phyloP scores from a whole-genome alignment of 805 yeast genomes.

The Candida xyloterini region DNA sequence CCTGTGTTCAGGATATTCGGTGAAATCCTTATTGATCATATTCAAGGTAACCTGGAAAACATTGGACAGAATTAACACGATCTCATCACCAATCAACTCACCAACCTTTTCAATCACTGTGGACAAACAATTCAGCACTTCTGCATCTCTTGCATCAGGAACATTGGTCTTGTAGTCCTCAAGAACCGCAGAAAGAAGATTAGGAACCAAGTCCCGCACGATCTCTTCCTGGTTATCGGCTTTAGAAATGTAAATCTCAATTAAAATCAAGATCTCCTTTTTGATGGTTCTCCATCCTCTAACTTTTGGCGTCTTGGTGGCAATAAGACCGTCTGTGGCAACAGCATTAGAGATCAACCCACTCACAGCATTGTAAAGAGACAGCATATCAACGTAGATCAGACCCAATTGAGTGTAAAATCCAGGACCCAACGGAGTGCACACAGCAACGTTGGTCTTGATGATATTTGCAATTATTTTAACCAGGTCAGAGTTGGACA shows the following conservation, averaged over 20 bases:
- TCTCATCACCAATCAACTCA: slow-evolving; percentile 82
- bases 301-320: slow-evolving; percentile 92
- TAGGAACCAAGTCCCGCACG: slow-evolving; percentile 77
- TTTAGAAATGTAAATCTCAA: slow-evolving; percentile 83
- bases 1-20: slow-evolving; percentile 97
- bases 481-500: slow-evolving; percentile 76
- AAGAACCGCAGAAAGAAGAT: slow-evolving; percentile 77
- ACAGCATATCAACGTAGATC: slow-evolving; percentile 86
- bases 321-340: slow-evolving; percentile 76
- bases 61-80: slow-evolving; percentile 79
- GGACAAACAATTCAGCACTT: slow-evolving; percentile 91
- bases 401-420: slow-evolving; percentile 84
- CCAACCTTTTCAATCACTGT: slow-evolving; percentile 88
- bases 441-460: slow-evolving; percentile 93
- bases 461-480: slow-evolving; percentile 90
- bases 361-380: slow-evolving; percentile 84
- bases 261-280: slow-evolving; percentile 84
- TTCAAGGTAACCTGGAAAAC: slow-evolving; percentile 92
- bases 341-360: slow-evolving; percentile 79
- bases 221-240: slow-evolving; percentile 85
- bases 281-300: slow-evolving; percentile 95
- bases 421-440: slow-evolving; percentile 90
- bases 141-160: slow-evolving; percentile 97
- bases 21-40: slow-evolving; percentile 93
- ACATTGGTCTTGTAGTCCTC: slow-evolving; percentile 87